Conservation (phyloP, 2,329 filamentous ascomycete species). For the Colletotrichum salicis region DNA sequence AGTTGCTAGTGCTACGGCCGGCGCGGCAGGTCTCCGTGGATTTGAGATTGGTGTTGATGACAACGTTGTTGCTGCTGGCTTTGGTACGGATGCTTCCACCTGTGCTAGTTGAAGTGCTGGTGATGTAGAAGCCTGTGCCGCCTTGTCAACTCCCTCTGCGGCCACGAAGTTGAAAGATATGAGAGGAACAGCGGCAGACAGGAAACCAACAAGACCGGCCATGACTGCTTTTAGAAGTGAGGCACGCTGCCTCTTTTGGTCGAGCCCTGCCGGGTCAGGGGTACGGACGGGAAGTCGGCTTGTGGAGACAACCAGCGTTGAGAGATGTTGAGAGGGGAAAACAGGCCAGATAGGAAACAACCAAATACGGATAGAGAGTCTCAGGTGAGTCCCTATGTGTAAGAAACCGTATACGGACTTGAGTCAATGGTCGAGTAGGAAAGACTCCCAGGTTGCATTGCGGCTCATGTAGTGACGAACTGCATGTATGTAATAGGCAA, state of each 20-base stretch:
- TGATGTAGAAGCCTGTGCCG: neutral
- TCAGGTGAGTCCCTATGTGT: constrained; percentile 6
- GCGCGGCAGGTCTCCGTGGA: neutral
- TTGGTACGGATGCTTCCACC: neutral
- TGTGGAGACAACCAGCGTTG: constrained; percentile 4
- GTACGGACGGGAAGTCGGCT: neutral
- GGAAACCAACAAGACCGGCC: constrained; percentile 1
- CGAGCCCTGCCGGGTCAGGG: constrained; percentile 5
- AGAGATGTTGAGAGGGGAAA: constrained; percentile 1
- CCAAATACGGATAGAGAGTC: neutral
- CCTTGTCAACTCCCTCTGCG: neutral
- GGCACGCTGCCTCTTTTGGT: neutral
- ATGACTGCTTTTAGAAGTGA: constrained; percentile 6
- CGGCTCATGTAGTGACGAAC: neutral
- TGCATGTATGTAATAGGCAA: neutral
- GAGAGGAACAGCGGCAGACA: constrained; percentile 5
- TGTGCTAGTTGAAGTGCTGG: constrained; percentile 1
- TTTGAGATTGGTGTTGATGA: neutral
- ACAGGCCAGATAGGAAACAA: neutral
- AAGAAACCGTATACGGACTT: neutral
- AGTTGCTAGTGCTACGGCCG: neutral
- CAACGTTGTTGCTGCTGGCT: neutral
- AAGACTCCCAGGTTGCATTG: neutral
- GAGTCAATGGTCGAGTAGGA: neutral
- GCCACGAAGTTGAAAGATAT: constrained; percentile 1